Base-by-base conservation (phyloP, 73 alveolate genomes). In the Paramecium pentaurelia region DNA sequence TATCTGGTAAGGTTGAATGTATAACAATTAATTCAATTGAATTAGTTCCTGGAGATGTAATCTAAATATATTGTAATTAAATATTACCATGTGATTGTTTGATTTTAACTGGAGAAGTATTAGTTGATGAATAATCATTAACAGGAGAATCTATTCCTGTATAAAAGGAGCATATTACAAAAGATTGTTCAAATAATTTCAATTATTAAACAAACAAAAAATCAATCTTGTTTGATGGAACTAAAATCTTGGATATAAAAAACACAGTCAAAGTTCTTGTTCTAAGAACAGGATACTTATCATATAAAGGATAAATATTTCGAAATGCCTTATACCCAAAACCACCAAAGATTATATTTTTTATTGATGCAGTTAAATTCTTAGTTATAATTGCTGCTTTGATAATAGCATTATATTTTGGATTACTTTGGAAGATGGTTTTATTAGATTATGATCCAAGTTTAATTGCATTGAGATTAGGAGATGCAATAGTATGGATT, bases 101-200 rank as follows among this genome's bases (percentile, higher is more conserved):
- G 45, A 75, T 95, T 22, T 93, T 97, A 40, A 86, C 95, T 37
- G 99, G 99, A 6, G 92, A 94, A 68, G 85, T 94, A 60, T 92
- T 96, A 30, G 93, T 95, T 54, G 96, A 96, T 40, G 99, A 97
- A 95, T 75, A 95, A 38, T 96, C 96, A 93, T 94, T 97, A 87
- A 96, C 99, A 38, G 99, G 99, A 6, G 99, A 97, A 87, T 92
- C 97, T 75, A 92, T 96, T 6, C 98, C 99, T 5, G 94, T 97
- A 1, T 86, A 94, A 11, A 97, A 97, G 75, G 42, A 68, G 4
- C 28, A 68, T 4, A 22, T 54, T 3, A 4, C 11, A 68, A 1
- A 30, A 68, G 85, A 68, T 14, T 16, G 8, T 1, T 34, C 27
- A 12, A 27, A 0, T 34, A 14, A 68, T 11, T 68, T 68, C n/a